Conservation (phyloP, 805 yeast species). For the Cyberlindnera americana region DNA sequence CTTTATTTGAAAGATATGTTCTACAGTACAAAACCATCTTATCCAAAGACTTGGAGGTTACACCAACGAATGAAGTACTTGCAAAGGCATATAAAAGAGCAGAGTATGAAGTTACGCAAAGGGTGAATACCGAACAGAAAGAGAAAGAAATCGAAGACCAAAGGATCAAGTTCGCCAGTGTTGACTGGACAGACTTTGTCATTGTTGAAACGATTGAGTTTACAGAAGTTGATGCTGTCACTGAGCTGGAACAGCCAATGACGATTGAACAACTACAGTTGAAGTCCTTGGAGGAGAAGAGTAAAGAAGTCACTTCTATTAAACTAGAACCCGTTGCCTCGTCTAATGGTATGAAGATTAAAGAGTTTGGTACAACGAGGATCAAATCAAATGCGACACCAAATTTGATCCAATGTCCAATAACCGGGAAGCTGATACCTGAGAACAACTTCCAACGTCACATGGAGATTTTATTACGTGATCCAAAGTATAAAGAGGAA, state of each 20-base stretch:
- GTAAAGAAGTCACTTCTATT: conserved; percentile 21
- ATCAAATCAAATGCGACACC: conserved; percentile 29
- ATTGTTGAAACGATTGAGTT: conserved; percentile 68
- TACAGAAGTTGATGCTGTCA: conserved; percentile 54
- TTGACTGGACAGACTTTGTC: conserved; percentile 85
- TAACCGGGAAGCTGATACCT: conserved; percentile 67
- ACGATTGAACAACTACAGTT: conserved; percentile 55
- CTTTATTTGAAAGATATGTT: conserved; percentile 45
- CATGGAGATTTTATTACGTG: conserved; percentile 62
- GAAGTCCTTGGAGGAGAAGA: conserved; percentile 44
- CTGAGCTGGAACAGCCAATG: conserved; percentile 51
- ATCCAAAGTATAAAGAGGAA: conserved; percentile 74
- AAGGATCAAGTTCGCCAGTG: conserved; percentile 60
- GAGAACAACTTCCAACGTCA: conserved; percentile 71
- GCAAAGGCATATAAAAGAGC: conserved; percentile 54
- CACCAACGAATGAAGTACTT: conserved; percentile 34
- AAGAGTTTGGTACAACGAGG: conserved; percentile 70
- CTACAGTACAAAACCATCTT: conserved; percentile 48
- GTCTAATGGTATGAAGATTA: conserved; percentile 52
- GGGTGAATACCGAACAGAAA: conserved; percentile 35
- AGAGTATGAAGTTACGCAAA: conserved; percentile 39
- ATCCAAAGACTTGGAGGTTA: conserved; percentile 19
- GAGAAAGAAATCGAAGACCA: conserved; percentile 31
- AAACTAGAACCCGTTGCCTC: conserved; percentile 6
- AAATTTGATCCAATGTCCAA: conserved; percentile 64